phyloP scores from a whole-genome alignment of 179 eudicot genomes.

The Actinidia chinensis region DNA sequence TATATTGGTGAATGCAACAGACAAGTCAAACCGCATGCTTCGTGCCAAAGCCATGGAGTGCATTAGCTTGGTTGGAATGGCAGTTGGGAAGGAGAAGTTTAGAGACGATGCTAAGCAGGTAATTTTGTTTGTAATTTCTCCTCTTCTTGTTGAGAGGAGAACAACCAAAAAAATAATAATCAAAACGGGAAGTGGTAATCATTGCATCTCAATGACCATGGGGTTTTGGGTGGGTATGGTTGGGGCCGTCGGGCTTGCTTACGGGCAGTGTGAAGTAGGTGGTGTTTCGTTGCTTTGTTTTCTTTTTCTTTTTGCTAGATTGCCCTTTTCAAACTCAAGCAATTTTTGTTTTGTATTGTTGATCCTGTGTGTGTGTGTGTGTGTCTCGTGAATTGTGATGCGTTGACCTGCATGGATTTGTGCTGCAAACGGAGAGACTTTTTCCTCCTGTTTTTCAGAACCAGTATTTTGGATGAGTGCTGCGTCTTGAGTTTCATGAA shows the following conservation, averaged over 20 bases:
- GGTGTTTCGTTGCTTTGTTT: not conserved
- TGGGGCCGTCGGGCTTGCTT: no score
- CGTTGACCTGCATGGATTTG: not conserved
- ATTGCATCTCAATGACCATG: not conserved
- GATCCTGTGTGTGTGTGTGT: no score
- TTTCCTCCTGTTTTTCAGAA: not conserved
- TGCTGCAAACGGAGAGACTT: not conserved
- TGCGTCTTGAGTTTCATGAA: not conserved
- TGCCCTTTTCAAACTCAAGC: not conserved
- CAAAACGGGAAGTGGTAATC: not conserved
- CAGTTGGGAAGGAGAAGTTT: conserved; percentile 97
- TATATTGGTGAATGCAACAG: conserved; percentile 87
- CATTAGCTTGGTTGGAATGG: conserved; percentile 97
- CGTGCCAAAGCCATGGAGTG: conserved; percentile 99
- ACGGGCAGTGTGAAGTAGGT: not conserved
- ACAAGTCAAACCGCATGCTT: conserved; percentile 95
- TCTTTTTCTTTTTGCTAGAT: not conserved
- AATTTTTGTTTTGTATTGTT: not conserved
- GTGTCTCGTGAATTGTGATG: no score
- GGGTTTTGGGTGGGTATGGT: not conserved
- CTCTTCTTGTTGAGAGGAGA: not conserved
- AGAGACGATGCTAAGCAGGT: conserved; percentile 98
- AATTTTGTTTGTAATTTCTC: conserved; percentile 1
- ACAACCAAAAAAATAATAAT: not conserved
- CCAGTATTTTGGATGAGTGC: not conserved